Evolutionary conservation across 257 asterid species (phyloP).

Genomic region (Mentha longifolia): DNA sequence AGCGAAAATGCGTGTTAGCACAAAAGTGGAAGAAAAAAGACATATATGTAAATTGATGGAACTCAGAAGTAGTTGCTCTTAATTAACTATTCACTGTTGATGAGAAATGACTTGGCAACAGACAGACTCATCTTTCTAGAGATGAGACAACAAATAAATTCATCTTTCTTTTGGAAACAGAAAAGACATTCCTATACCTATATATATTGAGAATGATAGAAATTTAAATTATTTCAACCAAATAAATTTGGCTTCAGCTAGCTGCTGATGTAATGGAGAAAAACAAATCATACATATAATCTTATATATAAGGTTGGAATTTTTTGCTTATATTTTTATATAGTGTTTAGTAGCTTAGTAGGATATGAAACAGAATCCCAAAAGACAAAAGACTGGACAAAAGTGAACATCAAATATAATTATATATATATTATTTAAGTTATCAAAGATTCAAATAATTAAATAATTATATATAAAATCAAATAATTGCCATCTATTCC

Average conservation of each 20-base stretch:
- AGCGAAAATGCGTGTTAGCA: conserved; percentile 23
- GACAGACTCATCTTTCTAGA: conserved; percentile 34
- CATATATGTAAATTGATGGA: conserved; percentile 22
- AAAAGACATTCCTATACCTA: conserved; percentile 31
- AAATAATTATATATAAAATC: background rate
- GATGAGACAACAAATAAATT: conserved; percentile 47
- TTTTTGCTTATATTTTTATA: background rate
- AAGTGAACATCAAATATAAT: conserved; percentile 27
- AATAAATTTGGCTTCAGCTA: conserved; percentile 24
- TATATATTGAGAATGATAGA: conserved; percentile 25
- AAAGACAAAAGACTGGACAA: conserved; percentile 50
- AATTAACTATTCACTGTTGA: conserved; percentile 26
- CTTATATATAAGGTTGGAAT: background rate
- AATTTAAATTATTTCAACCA: background rate
- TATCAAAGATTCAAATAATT: background rate
- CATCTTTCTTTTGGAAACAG: conserved; percentile 37
- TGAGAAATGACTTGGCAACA: conserved; percentile 33
- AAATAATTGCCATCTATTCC: conserved; percentile 21
- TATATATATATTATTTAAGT: conserved; percentile 16
- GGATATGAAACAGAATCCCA: conserved; percentile 50
- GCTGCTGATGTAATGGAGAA: conserved; percentile 16
- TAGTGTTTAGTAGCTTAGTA: conserved; percentile 13
- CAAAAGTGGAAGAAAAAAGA: conserved; percentile 29
- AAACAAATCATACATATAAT: background rate
- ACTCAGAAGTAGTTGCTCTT: conserved; percentile 24